phyloP scores from a whole-genome alignment of 2,329 filamentous ascomycete genomes.

The Fusarium zealandicum region DNA sequence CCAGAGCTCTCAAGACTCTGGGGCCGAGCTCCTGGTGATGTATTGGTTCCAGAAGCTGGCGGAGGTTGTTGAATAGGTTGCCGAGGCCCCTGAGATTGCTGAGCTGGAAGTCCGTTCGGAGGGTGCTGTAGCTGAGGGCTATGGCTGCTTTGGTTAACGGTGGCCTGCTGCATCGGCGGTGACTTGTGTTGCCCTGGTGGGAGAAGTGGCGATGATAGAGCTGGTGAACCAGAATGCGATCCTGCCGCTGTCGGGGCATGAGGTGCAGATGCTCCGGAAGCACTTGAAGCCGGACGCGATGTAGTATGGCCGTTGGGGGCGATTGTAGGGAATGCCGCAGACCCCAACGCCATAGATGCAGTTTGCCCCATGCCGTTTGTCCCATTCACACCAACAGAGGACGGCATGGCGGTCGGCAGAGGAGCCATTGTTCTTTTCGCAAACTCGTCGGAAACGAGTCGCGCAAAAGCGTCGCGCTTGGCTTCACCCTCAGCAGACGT shows the following conservation, averaged over 20 bases:
- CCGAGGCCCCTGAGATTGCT: neutral
- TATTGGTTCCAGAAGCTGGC: slow-evolving; percentile 1
- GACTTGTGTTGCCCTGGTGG: slow-evolving; percentile 15
- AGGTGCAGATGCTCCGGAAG: slow-evolving; percentile 8
- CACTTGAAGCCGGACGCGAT: slow-evolving; percentile 18
- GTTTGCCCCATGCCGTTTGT: slow-evolving; percentile 7
- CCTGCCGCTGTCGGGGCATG: neutral
- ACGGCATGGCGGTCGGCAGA: neutral
- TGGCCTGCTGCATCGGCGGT: slow-evolving; percentile 11
- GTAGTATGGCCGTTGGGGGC: slow-evolving; percentile 14
- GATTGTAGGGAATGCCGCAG: slow-evolving; percentile 14
- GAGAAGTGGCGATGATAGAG: slow-evolving; percentile 4
- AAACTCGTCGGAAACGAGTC: slow-evolving; percentile 4
- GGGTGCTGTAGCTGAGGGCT: slow-evolving; percentile 4
- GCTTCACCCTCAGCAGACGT: slow-evolving; percentile 2
- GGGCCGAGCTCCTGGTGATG: neutral
- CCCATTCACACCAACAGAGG: slow-evolving; percentile 14
- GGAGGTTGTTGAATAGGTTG: neutral
- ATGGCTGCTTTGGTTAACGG: neutral
- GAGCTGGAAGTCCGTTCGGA: neutral
- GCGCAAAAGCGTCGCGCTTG: slow-evolving; percentile 6
- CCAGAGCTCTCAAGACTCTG: slow-evolving; percentile 40
- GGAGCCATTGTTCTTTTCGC: slow-evolving; percentile 12
- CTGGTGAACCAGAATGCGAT: slow-evolving; percentile 2
- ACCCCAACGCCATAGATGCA: neutral